Evolutionary conservation across 345 rosid species (phyloP), one percentile per base, ranked within the genome.

Genomic region (Clausena lansium): DNA sequence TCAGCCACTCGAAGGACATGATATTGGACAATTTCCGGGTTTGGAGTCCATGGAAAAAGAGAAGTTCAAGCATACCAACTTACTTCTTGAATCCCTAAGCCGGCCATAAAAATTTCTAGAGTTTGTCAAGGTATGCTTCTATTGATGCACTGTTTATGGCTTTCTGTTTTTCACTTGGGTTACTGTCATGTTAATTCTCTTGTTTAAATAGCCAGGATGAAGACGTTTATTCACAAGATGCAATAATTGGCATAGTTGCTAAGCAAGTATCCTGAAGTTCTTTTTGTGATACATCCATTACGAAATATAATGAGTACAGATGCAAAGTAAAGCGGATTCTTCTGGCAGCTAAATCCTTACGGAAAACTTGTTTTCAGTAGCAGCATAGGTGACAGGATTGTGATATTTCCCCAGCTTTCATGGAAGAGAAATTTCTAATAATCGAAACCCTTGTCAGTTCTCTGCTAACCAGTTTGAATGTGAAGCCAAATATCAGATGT

Each of bases 21-120:
- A 95, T 76, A 92, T 95, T 38, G 98, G 99, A 28, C 99, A 88
- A 76, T 93, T 93, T 78, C 87, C 89, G 2, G 93, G 90, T 71
- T 54, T 87, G 77, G 83, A 84, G 50, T 65, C 85, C 6, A 60
- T 19, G 55, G 80, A 19, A 68, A 79, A 83, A 47, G 79, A 77
- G 41, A 80, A 69, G 60, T 79, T 9, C 76, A 62, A 39, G 79
- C 86, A 70, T 85, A 83, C 80, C 88, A 85, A 74, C 80, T 86
- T 17, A 61, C 80, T 75, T 3, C 72, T 47, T 66, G 71, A 76
- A 66, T 25, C 9, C 47, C 2, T 50, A 8, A n/a, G 35, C 55
- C 65, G 65, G 55, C 54, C 36, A 24, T 35, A 20, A 66, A 66
- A 30, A 76, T 66, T 15, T 45, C 59, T 20, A n/a, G 14, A 63